Conservation (phyloP, 306 rosid genomes). For the Argentina anserina region DNA sequence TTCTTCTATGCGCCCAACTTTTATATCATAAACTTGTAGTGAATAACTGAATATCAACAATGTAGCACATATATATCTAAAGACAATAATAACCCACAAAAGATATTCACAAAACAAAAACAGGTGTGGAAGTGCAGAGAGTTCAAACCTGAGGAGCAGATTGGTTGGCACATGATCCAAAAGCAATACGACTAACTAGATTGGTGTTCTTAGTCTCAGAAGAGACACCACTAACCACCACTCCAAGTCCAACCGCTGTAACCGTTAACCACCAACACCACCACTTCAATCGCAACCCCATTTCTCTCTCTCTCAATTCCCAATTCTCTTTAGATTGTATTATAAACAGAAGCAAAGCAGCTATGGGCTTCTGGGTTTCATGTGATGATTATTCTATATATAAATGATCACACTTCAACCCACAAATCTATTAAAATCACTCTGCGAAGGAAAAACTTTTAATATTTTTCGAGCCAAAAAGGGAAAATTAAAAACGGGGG, state of each 20-base stretch:
- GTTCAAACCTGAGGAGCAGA: slow-evolving; percentile 58
- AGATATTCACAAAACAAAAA: not conserved
- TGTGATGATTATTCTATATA: not conserved
- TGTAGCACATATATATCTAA: not conserved
- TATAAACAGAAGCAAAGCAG: not conserved
- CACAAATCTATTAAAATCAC: not conserved
- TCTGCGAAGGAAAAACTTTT: not conserved
- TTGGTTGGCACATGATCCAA: slow-evolving; percentile 82
- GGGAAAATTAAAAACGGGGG: not conserved
- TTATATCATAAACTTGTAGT: not conserved
- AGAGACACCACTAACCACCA: not conserved
- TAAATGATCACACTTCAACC: not conserved
- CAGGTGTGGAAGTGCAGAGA: not conserved
- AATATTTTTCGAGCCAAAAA: not conserved
- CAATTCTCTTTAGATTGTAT: not conserved
- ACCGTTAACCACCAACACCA: slow-evolving; percentile 10
- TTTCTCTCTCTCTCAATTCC: not conserved
- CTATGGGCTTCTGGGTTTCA: not conserved
- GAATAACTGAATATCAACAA: not conserved
- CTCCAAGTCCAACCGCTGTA: not conserved
- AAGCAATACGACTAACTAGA: slow-evolving; percentile 62
- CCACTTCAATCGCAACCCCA: not conserved
- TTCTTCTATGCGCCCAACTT: not conserved
- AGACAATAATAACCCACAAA: not conserved
- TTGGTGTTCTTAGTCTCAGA: slow-evolving; percentile 11